A percentile compares a stretch with the other conserved stretches of the same genome.
Evolutionary conservation across 768 basidiomycete species (phyloP).

Genomic region (Lactifluus echinatus): DNA sequence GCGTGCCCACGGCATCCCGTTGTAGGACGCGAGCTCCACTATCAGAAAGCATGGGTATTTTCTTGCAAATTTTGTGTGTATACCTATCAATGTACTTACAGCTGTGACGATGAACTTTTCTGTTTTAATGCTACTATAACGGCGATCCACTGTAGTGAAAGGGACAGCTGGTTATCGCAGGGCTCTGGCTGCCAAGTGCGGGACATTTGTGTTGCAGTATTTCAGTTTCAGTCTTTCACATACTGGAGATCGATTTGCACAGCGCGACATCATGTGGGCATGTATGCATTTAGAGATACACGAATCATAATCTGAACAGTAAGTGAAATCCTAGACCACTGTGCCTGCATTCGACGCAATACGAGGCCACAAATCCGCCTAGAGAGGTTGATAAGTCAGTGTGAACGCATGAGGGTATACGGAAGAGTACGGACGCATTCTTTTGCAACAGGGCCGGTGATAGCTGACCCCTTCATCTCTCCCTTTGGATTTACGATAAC

Average conservation of each 20-base stretch:
- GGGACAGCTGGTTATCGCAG: not conserved
- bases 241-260: not conserved
- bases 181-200: not conserved
- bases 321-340: constrained; percentile 61
- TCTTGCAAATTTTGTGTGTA: not conserved
- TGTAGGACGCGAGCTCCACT: constrained; percentile 1
- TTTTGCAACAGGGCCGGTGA: constrained; percentile 96
- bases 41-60: not conserved
- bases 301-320: constrained; percentile 15
- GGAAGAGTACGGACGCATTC: constrained; percentile 71
- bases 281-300: constrained; percentile 17
- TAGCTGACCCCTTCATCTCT: constrained; percentile 99
- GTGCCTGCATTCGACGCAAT: constrained; percentile 98
- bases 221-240: not conserved
- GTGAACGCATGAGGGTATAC: not conserved
- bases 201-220: not conserved
- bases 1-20: constrained; percentile 13
- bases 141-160: not conserved
- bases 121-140: not conserved
- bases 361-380: constrained; percentile 99
- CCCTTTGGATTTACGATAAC: constrained; percentile 98
- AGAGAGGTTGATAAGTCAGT: not conserved
- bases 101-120: not conserved
- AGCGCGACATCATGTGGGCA: constrained; percentile 7
- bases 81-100: constrained; percentile 13